Base-by-base conservation (phyloP, 75 land plant species). In the Gnetum montanum region DNA sequence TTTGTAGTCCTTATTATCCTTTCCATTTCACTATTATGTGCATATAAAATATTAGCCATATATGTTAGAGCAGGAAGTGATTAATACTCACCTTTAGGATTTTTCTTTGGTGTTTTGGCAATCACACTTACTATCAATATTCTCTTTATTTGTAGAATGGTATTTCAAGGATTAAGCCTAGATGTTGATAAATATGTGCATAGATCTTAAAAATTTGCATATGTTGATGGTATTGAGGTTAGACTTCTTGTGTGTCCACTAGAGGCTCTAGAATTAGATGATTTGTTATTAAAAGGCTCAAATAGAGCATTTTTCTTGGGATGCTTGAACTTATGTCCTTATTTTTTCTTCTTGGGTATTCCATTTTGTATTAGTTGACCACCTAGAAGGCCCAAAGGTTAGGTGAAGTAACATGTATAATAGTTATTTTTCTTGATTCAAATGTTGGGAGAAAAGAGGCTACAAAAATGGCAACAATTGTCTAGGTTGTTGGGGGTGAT, bases 51-150 rank as follows among this genome's bases (percentile, higher is more conserved):
- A 37, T 80, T 86, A 51, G 96, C 99, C 54, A 88, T 95, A 4
- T 90, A 95, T 68, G 81, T 95, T 49, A 86, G 83, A 31, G 79
- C 92, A 20, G 92, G 99, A 28, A 65, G 71, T 12, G 76, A 66
- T 65, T 78, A 86, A 54, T 95, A 85, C 66, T 95, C 99, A 35
- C 81, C 99, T 36, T 95, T 96, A 60, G 96, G 88, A 5, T 86
- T 95, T 63, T 95, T 95, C 64, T 95, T 95, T 84, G 99, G 96
- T 67, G 83, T 95, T 33, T 90, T 96, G n/a, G 98, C 88, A 23
- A 79, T 90, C 59, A 85, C 97, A 12, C 65, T 90, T 38, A 96
- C 97, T 24, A 81, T 90, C 62, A 95, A 95, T 59, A 90, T 95
- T 96, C 99, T 95, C 29, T 95, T 95, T 51, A 95, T 95, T 31